Percentiles rank a stretch among this genome's conserved stretches.
These are phyloP conservation scores for Komagataella kurtzmanii DNA, from an alignment of 805 yeast species.

Conservation along the genomic window DNA sequence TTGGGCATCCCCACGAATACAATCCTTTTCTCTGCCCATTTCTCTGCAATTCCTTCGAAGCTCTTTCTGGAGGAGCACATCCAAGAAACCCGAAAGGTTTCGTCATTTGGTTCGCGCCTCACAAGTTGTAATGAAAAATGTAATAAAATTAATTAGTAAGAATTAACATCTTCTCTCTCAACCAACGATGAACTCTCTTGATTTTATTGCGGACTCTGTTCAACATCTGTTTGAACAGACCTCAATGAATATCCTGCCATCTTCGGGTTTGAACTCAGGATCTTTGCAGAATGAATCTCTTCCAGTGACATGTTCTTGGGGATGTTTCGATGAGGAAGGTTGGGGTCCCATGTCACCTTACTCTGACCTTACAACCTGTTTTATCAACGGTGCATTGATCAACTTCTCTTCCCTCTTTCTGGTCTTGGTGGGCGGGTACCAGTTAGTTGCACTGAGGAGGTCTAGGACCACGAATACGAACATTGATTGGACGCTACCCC, in stretches of 20 bases:
- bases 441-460: constrained; percentile 19
- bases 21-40: no score
- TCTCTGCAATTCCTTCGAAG: no score
- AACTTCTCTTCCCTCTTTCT: constrained; percentile 21
- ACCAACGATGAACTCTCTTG: not conserved
- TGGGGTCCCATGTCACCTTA: constrained; percentile 23
- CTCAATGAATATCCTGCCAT: not conserved
- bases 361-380: constrained; percentile 39
- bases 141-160: not conserved
- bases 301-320: constrained; percentile 9
- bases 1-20: no score
- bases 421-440: constrained; percentile 22
- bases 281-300: not conserved
- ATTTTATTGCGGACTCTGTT: not conserved
- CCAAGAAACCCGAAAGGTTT: no score
- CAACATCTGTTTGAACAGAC: not conserved
- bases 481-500: constrained; percentile 23
- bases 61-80: no score
- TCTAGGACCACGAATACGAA: constrained; percentile 17
- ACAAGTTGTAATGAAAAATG: not conserved
- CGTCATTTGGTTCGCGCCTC: not conserved
- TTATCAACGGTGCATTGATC: constrained; percentile 29
- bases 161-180: not conserved
- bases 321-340: constrained; percentile 29
- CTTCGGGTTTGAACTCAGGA: not conserved